Evolutionary conservation across 106 monocot species (phyloP).

Genomic region (Triglochin maritima): DNA sequence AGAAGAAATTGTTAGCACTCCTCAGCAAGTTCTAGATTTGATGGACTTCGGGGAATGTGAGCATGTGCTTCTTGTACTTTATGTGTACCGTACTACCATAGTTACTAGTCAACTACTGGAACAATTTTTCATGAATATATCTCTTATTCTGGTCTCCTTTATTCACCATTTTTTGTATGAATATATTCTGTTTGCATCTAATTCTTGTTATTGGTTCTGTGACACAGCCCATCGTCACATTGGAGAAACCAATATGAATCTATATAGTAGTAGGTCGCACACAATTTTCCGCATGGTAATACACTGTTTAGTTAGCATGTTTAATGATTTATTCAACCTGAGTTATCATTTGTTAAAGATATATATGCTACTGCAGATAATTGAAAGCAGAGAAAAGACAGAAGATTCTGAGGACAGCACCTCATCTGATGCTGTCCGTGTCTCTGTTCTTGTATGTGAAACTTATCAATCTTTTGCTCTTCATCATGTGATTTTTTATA

Average conservation of each 20-base stretch:
- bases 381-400: slow-evolving; percentile 80
- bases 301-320: not conserved
- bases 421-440: slow-evolving; percentile 91
- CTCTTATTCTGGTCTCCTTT: not conserved
- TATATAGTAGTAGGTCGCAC: slow-evolving; percentile 94
- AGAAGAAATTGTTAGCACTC: slow-evolving; percentile 83
- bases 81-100: too few species aligned
- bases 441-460: slow-evolving; percentile 72
- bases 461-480: not conserved
- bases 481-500: slow-evolving; percentile 1
- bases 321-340: not conserved
- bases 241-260: slow-evolving; percentile 97
- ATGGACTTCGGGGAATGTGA: slow-evolving; percentile 97
- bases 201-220: not conserved
- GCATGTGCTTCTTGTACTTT: not conserved
- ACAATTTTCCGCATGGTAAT: slow-evolving; percentile 94
- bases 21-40: slow-evolving; percentile 74
- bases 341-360: not conserved
- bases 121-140: slow-evolving; percentile 2
- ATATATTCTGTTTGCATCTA: not conserved
- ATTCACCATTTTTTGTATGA: not conserved
- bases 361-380: slow-evolving; percentile 34
- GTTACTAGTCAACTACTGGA: not conserved
- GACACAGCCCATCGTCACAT: slow-evolving; percentile 83
- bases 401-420: slow-evolving; percentile 32